Base-by-base conservation (phyloP, 2,329 filamentous ascomycete genomes). In the Canariomyces notabilis region DNA sequence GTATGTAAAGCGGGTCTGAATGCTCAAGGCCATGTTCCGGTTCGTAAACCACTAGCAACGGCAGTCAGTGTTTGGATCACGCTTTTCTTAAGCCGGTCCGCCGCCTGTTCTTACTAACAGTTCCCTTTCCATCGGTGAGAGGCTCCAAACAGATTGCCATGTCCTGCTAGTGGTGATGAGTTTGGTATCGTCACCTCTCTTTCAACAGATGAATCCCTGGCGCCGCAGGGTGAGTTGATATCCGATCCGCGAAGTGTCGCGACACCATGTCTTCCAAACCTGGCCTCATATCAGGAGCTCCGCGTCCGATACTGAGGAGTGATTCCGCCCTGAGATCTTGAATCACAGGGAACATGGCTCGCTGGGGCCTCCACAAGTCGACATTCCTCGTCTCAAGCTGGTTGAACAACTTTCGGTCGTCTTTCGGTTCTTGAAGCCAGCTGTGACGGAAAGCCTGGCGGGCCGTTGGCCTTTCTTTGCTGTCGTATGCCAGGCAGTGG, bases 381-480 rank as follows among this genome's bases (percentile, higher is more conserved):
- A n/a, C 34, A 3, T 39, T 54, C 14, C 49, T 42, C 6, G 23
- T 15, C 22, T 58, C 50, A 7, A 56, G 34, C 6, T 7, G 5
- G 22, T 43, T 36, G 38, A 60, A 57, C 26, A 46, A 31, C 20
- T 31, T 23, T 9, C 34, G 43, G 16, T 56, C 50, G 1, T 37
- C 26, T 8, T 29, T 4, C 0, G 56, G 48, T 14, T 46, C 26
- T 9, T 51, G 53, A 46, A 71, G 63, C 69, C 69, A 73, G 23
- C 46, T 32, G 52, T 72, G 67, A 15, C 49, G 35, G 38, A 64
- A 56, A 16, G 64, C 62, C 48, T 63, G 40, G 1, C 35, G 29
- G 5, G 65, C 64, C 18, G 64, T 65, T 37, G 67, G 61, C 40
- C 70, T 59, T 9, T 49, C 23, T 5, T 46, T 35, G 26, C 64